Conservation (phyloP, 176 grass and related monocot species). For the Oropetium thomaeum region DNA sequence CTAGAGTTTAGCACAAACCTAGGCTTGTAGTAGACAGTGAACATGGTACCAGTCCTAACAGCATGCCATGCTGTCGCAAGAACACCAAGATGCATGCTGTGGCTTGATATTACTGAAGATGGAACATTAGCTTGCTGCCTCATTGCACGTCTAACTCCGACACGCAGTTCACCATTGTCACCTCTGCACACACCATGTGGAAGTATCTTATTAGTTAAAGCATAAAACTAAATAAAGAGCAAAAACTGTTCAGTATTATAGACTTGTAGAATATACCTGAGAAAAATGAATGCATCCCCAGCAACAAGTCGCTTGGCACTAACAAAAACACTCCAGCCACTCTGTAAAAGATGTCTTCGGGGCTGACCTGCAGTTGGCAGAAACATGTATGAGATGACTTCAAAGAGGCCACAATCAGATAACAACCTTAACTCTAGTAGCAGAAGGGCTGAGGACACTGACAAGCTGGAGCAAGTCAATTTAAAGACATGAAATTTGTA, state of each 20-base stretch:
- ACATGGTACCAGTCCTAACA: slow-evolving; percentile 79
- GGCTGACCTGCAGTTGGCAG: slow-evolving; percentile 70
- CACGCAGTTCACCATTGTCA: slow-evolving; percentile 82
- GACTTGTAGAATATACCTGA: slow-evolving; percentile 49
- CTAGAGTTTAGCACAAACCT: slow-evolving; percentile 45
- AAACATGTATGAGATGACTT: background rate
- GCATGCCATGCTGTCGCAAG: slow-evolving; percentile 99
- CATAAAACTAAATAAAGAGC: background rate
- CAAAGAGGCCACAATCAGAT: background rate
- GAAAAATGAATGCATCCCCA: slow-evolving; percentile 97
- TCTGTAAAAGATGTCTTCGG: slow-evolving; percentile 89
- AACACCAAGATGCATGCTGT: slow-evolving; percentile 99
- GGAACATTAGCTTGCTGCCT: slow-evolving; percentile 86
- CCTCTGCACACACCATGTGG: slow-evolving; percentile 39
- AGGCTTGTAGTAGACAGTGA: slow-evolving; percentile 97
- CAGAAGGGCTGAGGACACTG: background rate
- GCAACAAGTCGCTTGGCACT: slow-evolving; percentile 86
- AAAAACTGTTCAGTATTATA: background rate
- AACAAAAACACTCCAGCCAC: slow-evolving; percentile 99
- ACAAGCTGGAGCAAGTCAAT: background rate
- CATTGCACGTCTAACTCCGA: slow-evolving; percentile 94
- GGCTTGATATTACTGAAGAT: slow-evolving; percentile 95
- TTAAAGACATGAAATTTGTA: background rate
- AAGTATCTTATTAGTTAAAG: background rate
- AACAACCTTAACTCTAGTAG: background rate